Percentiles rank a stretch among this genome's conserved stretches.
phyloP scores from a whole-genome alignment of 163 green algal species.

The Volvox carteri region DNA sequence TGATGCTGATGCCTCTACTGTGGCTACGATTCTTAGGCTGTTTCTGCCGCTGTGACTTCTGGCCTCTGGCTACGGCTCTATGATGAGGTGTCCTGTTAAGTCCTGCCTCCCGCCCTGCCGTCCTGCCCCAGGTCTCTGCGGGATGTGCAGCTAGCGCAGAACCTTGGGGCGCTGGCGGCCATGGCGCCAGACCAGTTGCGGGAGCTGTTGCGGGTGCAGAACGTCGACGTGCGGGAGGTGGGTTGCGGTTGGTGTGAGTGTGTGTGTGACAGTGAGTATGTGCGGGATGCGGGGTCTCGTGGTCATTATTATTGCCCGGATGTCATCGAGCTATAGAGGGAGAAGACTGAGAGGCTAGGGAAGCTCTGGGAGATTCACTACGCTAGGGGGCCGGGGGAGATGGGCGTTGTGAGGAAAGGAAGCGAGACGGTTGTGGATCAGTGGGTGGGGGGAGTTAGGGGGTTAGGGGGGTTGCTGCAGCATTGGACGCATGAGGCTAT shows the following conservation, averaged over 20 bases:
- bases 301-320: too few species aligned
- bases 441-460: background rate
- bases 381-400: background rate
- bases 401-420: background rate
- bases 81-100: too few species aligned
- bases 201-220: slow-evolving; percentile 53
- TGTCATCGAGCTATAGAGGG: too few species aligned
- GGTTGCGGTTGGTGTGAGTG: background rate
- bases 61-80: too few species aligned
- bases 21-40: background rate
- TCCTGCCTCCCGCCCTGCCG: background rate
- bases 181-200: slow-evolving; percentile 55
- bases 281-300: background rate
- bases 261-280: background rate
- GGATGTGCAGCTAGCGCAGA: slow-evolving; percentile 49
- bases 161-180: slow-evolving; percentile 49
- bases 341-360: background rate
- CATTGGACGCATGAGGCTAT: too few species aligned
- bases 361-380: background rate
- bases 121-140: slow-evolving; percentile 33
- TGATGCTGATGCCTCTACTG: background rate
- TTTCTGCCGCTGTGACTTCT: too few species aligned
- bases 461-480: too few species aligned
- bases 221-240: slow-evolving; percentile 50
- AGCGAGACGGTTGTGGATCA: background rate